Percentiles rank a stretch among this genome's conserved stretches.
Conservation (phyloP, 108 stramenopile genomes). For the Skeletonema grethae region DNA sequence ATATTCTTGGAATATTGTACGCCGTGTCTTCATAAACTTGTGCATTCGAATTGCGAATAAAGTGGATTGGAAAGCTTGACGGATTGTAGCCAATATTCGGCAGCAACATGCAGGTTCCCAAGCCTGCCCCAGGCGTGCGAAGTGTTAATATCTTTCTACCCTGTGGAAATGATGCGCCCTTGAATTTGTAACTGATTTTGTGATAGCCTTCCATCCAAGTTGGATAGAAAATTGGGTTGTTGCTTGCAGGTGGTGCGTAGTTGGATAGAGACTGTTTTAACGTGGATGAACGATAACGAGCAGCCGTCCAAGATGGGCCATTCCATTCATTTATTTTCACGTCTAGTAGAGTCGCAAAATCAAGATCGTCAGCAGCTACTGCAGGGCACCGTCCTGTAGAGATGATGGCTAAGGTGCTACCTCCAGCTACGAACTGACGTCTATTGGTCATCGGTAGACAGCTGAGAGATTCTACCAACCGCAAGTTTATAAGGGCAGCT, state of each 20-base stretch:
- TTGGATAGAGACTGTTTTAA: background rate
- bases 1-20: slow-evolving; percentile 40
- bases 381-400: background rate
- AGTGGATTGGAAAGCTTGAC: slow-evolving; percentile 10
- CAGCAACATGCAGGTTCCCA: slow-evolving; percentile 36
- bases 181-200: slow-evolving; percentile 40
- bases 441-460: background rate
- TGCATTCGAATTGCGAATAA: background rate
- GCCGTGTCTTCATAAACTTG: slow-evolving; percentile 37
- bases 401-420: background rate
- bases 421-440: background rate
- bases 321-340: slow-evolving; percentile 11
- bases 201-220: slow-evolving; percentile 43
- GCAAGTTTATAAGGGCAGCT: background rate
- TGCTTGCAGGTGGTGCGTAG: slow-evolving; percentile 6
- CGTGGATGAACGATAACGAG: slow-evolving; percentile 6
- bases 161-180: slow-evolving; percentile 39
- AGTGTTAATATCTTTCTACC: slow-evolving; percentile 26
- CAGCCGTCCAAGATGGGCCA: background rate
- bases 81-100: slow-evolving; percentile 51
- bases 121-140: slow-evolving; percentile 37
- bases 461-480: background rate
- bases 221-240: slow-evolving; percentile 8
- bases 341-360: slow-evolving; percentile 1
- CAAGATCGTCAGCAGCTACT: background rate